A percentile compares a stretch with the other conserved stretches of the same genome.
Evolutionary conservation across 306 rosid species (phyloP).

Genomic region (Castanea mollissima): DNA sequence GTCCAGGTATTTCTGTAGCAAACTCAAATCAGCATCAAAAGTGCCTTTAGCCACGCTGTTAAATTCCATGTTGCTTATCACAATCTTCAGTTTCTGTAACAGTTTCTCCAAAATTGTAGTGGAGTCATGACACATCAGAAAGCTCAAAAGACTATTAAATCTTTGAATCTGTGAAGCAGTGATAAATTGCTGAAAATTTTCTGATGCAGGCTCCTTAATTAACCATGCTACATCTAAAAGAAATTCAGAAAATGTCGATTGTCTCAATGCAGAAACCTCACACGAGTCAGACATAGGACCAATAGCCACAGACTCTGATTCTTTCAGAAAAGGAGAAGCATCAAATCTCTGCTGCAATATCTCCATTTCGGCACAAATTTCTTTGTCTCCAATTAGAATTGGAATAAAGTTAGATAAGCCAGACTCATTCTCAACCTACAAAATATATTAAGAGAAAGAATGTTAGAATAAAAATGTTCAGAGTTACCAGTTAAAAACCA

Average conservation of each 20-base stretch:
- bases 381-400: slow-evolving; percentile 73
- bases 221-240: slow-evolving; percentile 89
- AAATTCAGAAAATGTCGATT: slow-evolving; percentile 53
- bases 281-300: slow-evolving; percentile 51
- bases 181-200: slow-evolving; percentile 45
- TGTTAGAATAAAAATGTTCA: not conserved
- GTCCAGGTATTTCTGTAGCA: slow-evolving; percentile 43
- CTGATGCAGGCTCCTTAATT: slow-evolving; percentile 70
- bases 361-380: slow-evolving; percentile 76
- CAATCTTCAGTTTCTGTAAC: slow-evolving; percentile 46
- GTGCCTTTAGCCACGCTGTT: slow-evolving; percentile 24
- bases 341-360: slow-evolving; percentile 52
- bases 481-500: not conserved
- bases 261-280: slow-evolving; percentile 50
- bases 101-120: slow-evolving; percentile 66
- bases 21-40: slow-evolving; percentile 43
- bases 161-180: slow-evolving; percentile 68
- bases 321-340: slow-evolving; percentile 40
- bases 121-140: slow-evolving; percentile 61
- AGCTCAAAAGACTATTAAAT: slow-evolving; percentile 63
- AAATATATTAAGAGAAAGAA: not conserved
- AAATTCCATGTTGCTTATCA: slow-evolving; percentile 40
- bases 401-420: slow-evolving; percentile 95
- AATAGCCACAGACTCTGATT: slow-evolving; percentile 29
- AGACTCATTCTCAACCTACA: slow-evolving; percentile 94